A percentile compares a stretch with the other conserved stretches of the same genome.
Conservation (phyloP, 805 yeast genomes). For the Nakazawaea wickerhamii region DNA sequence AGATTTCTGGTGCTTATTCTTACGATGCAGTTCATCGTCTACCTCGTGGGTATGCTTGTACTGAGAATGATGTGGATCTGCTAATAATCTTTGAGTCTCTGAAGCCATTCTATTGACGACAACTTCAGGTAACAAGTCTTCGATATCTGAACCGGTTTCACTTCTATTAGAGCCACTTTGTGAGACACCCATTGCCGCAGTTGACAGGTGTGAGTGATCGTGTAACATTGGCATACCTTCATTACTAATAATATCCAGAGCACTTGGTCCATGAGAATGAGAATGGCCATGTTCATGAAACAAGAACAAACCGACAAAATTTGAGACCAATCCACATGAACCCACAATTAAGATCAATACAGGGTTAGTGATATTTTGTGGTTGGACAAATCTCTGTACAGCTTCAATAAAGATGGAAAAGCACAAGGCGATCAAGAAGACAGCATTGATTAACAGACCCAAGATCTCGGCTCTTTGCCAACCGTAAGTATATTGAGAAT, state of each 20-base stretch:
- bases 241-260: background rate
- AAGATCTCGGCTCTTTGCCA: slow-evolving; percentile 97
- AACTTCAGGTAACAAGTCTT: slow-evolving; percentile 18
- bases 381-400: slow-evolving; percentile 77
- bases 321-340: slow-evolving; percentile 72
- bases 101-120: slow-evolving; percentile 13
- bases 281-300: slow-evolving; percentile 83
- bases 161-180: background rate
- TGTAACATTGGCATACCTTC: background rate
- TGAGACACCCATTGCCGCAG: slow-evolving; percentile 25
- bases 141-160: slow-evolving; percentile 12
- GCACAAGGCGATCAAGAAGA: slow-evolving; percentile 86
- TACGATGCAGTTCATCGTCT: background rate
- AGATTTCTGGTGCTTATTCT: slow-evolving; percentile 43
- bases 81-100: slow-evolving; percentile 11
- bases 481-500: slow-evolving; percentile 89
- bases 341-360: slow-evolving; percentile 79
- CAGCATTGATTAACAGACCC: slow-evolving; percentile 93
- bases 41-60: slow-evolving; percentile 16
- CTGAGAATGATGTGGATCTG: slow-evolving; percentile 15
- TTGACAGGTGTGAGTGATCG: slow-evolving; percentile 24
- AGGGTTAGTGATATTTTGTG: slow-evolving; percentile 79
- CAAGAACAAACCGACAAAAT: slow-evolving; percentile 73
- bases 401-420: slow-evolving; percentile 92
- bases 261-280: slow-evolving; percentile 38